Conservation (phyloP, 192 early-diverging fungal species). For the Backusella liffmaniae region DNA sequence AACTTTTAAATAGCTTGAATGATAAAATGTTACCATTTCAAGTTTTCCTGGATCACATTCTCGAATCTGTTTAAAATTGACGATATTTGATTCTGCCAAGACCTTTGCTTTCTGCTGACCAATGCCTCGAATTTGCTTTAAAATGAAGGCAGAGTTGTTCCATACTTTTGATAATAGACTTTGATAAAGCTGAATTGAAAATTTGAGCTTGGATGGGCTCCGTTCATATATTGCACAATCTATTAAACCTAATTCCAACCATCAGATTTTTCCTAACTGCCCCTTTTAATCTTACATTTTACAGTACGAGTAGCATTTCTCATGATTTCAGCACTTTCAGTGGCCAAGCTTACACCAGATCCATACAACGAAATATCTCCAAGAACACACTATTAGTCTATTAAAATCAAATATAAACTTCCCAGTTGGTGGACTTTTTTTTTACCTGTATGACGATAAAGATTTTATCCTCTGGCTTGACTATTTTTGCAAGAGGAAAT, state of each 20-base stretch:
- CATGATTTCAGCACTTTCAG: slow-evolving; percentile 23
- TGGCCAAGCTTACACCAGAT: slow-evolving; percentile 16
- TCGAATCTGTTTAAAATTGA: slow-evolving; percentile 45
- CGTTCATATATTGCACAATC: slow-evolving; percentile 24
- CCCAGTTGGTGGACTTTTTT: too few relatives aligned
- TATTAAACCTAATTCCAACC: slow-evolving; percentile 22
- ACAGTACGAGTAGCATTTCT: slow-evolving; percentile 27
- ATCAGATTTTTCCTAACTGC: background rate
- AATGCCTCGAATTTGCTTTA: slow-evolving; percentile 60
- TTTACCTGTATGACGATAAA: slow-evolving; percentile 34
- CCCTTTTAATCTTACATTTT: slow-evolving; percentile 17
- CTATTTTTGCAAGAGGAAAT: slow-evolving; percentile 32
- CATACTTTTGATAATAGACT: slow-evolving; percentile 46
- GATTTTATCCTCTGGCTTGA: slow-evolving; percentile 21
- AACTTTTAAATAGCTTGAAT: background rate
- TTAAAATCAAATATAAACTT: too few relatives aligned
- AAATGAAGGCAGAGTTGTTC: slow-evolving; percentile 46
- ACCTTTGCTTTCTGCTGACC: slow-evolving; percentile 45
- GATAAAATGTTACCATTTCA: slow-evolving; percentile 39
- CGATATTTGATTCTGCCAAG: slow-evolving; percentile 48
- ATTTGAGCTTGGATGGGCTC: slow-evolving; percentile 14
- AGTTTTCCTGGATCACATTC: slow-evolving; percentile 44
- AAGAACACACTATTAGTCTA: slow-evolving; percentile 20
- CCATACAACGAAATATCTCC: slow-evolving; percentile 29
- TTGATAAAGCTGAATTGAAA: slow-evolving; percentile 37